phyloP scores from a whole-genome alignment of 768 basidiomycete species.

The Rubroboletus pulcherrimus region DNA sequence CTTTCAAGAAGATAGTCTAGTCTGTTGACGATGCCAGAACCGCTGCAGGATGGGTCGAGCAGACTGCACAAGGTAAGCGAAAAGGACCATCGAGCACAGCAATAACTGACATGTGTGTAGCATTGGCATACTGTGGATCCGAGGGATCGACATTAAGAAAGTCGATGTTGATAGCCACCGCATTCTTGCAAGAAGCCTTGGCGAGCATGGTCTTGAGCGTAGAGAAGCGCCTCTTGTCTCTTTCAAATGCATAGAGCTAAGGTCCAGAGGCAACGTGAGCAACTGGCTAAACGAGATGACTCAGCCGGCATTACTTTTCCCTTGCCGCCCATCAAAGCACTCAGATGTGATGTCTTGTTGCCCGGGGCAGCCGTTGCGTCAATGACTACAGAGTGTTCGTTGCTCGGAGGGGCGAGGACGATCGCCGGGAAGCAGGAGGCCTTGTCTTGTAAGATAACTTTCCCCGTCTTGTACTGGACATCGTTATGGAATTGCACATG shows the following conservation, averaged over 20 bases:
- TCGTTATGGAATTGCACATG: conserved; percentile 64
- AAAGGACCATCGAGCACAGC: not conserved
- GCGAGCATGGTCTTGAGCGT: conserved; percentile 83
- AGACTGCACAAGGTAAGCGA: conserved; percentile 45
- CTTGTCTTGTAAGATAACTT: conserved; percentile 93
- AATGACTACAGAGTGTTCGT: conserved; percentile 56
- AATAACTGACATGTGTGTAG: conserved; percentile 79
- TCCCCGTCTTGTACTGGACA: conserved; percentile 68
- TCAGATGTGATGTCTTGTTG: conserved; percentile 94
- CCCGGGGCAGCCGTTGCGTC: conserved; percentile 97
- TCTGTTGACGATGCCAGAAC: conserved; percentile 88
- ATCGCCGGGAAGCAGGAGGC: conserved; percentile 95
- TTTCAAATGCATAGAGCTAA: conserved; percentile 85
- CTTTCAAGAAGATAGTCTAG: conserved; percentile 78
- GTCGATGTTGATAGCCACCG: conserved; percentile 70
- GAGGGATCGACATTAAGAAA: conserved; percentile 77
- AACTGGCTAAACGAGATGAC: not conserved
- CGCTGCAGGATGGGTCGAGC: conserved; percentile 95
- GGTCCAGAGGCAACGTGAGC: conserved; percentile 1
- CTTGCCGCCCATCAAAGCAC: conserved; percentile 78
- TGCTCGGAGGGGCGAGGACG: conserved; percentile 70
- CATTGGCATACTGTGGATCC: conserved; percentile 56
- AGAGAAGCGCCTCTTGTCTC: conserved; percentile 74
- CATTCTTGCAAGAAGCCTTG: conserved; percentile 83
- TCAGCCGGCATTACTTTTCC: conserved; percentile 56